Percentiles rank a stretch among this genome's conserved stretches.
phyloP scores from a whole-genome alignment of 169 alveolate species.

The Plasmodium reichenowi region DNA sequence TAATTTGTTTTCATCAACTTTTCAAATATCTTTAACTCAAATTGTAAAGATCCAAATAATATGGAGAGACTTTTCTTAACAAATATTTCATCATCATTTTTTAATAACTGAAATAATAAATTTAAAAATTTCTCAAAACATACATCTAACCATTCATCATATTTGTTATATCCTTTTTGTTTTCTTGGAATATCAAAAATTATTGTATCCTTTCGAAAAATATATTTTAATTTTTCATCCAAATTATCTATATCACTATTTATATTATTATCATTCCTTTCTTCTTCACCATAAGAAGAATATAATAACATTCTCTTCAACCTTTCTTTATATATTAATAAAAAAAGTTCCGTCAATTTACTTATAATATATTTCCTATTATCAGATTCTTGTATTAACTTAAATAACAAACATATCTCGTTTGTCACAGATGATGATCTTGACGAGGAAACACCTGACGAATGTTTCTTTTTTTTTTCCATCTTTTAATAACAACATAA shows the following conservation, averaged over 20 bases:
- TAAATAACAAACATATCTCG: constrained; percentile 50
- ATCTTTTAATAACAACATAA: background rate
- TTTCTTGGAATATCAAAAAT: constrained; percentile 18
- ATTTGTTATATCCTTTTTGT: constrained; percentile 26
- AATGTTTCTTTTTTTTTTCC: background rate
- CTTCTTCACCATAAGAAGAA: background rate
- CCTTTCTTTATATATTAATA: constrained; percentile 55
- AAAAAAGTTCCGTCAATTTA: constrained; percentile 34
- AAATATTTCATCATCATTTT: constrained; percentile 60
- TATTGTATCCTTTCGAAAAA: constrained; percentile 35
- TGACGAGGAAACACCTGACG: no score
- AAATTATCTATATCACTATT: background rate
- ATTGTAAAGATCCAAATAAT: constrained; percentile 55
- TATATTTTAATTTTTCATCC: constrained; percentile 23
- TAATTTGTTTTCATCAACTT: background rate
- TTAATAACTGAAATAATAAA: constrained; percentile 58
- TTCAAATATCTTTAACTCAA: constrained; percentile 56
- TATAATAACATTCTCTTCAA: constrained; percentile 48
- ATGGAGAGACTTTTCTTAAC: constrained; percentile 58
- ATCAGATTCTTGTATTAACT: constrained; percentile 10
- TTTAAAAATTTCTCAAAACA: constrained; percentile 65
- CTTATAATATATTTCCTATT: constrained; percentile 45
- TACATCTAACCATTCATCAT: constrained; percentile 69
- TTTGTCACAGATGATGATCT: no score
- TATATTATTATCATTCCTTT: background rate